Evolutionary conservation across 2,329 filamentous ascomycete genomes (phyloP), one percentile per base, ranked within the genome.

Genomic region (Scedosporium minutisporum): DNA sequence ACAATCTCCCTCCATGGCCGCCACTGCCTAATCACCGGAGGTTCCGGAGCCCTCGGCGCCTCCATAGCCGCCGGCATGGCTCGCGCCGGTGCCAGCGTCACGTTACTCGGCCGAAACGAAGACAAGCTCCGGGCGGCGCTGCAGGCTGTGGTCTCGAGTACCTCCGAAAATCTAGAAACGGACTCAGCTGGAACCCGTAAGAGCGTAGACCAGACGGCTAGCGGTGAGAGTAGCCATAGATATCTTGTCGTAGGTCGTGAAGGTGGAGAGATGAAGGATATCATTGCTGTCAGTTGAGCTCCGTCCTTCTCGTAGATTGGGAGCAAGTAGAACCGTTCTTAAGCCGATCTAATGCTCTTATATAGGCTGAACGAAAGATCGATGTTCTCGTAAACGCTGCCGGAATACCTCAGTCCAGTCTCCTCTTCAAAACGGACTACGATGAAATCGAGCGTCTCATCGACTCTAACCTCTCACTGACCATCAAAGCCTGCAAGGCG

Each of bases 371-470:
- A 48, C 55, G 60, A 41, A 61, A 61, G 60, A 57, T 78, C 7
- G 79, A 84, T 68, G 77, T 93, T 33, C 81, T 96, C 1, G 81
- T 96, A 66, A 96, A 96, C 70, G 89, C 89, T 27, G 91, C 91
- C 0, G 92, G 91, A 9, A 78, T 92, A 23, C 80, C 87, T 0
- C 86, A 91, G 67, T 81, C 80, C 12, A 82, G 80, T 0, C 77
- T 91, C 1, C 79, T 95, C n/a, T 75, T 84, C 55, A 77, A 79
- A 9, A 85, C 83, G 1, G 68, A 73, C 0, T 70, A 80, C 0
- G 71, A 75, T 0, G 76, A 81, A 2, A 77, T 91, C 23, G 76
- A 83, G 1, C 67, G 77, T 1, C 78, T 91, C 6, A 69, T 96
- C 4, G 76, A 83, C 60, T 89, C 85, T 46, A 96, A 96, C 71